A percentile compares a stretch with the other conserved stretches of the same genome.
phyloP scores from a whole-genome alignment of 1,139 yeast genomes.

The Protomyces lactucae-debilis region DNA sequence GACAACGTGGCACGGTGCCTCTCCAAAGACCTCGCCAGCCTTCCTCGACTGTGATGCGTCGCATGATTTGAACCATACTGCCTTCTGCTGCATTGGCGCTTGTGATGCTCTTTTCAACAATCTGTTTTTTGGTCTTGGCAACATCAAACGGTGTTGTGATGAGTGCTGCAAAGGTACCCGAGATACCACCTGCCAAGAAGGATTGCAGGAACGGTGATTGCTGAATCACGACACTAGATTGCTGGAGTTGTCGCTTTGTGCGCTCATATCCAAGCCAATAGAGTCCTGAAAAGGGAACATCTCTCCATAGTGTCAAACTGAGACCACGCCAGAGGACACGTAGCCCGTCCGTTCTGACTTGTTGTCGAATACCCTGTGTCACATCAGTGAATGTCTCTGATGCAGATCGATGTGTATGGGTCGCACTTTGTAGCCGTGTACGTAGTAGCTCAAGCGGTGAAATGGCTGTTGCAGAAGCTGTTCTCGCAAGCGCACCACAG shows the following conservation, averaged over 20 bases:
- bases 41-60: slow-evolving; percentile 59
- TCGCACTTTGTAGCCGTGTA: slow-evolving; percentile 75
- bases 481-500: slow-evolving; percentile 82
- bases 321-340: slow-evolving; percentile 74
- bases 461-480: slow-evolving; percentile 74
- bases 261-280: slow-evolving; percentile 85
- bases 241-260: slow-evolving; percentile 20
- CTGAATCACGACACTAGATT: slow-evolving; percentile 40
- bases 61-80: slow-evolving; percentile 61
- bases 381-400: slow-evolving; percentile 24
- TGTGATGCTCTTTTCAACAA: slow-evolving; percentile 41
- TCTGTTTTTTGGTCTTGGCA: slow-evolving; percentile 90
- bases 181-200: slow-evolving; percentile 74
- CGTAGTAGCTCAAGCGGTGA: slow-evolving; percentile 85
- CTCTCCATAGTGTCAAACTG: slow-evolving; percentile 87
- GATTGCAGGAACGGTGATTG: slow-evolving; percentile 63
- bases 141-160: slow-evolving; percentile 94
- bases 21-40: slow-evolving; percentile 75
- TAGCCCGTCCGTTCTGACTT: slow-evolving; percentile 56
- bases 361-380: slow-evolving; percentile 51
- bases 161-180: slow-evolving; percentile 82
- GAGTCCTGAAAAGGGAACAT: slow-evolving; percentile 92
- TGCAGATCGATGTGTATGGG: slow-evolving; percentile 20
- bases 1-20: slow-evolving; percentile 77
- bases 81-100: slow-evolving; percentile 20